phyloP scores from a whole-genome alignment of 2,329 filamentous ascomycete species.

The Tolypocladium sp. region DNA sequence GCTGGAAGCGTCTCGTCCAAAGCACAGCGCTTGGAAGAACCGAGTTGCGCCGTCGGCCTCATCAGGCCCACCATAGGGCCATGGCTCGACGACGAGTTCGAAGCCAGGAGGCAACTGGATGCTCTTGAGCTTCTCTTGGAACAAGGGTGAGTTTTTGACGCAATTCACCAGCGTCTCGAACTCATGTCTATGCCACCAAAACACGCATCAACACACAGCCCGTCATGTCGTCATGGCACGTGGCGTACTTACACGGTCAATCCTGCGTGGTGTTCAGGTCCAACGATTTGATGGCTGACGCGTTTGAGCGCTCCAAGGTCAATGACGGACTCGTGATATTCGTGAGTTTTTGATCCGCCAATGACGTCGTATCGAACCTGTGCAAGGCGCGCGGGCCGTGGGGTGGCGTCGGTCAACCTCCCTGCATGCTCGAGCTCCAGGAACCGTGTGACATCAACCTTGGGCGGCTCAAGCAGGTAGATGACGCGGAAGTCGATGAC shows the following conservation, averaged over 20 bases:
- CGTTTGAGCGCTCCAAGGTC: slow-evolving; percentile 17
- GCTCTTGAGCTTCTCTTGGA: slow-evolving; percentile 19
- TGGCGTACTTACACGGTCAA: slow-evolving; percentile 16
- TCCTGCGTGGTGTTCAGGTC: slow-evolving; percentile 17
- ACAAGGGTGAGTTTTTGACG: slow-evolving; percentile 17
- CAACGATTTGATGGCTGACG: slow-evolving; percentile 15
- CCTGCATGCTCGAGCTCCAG: slow-evolving; percentile 33
- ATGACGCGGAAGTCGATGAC: slow-evolving; percentile 38
- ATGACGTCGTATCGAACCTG: slow-evolving; percentile 30
- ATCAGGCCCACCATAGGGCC: slow-evolving; percentile 22
- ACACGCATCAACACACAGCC: not conserved
- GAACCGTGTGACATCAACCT: slow-evolving; percentile 33
- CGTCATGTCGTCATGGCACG: too few relatives aligned
- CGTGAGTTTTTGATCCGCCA: slow-evolving; percentile 10
- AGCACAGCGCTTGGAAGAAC: slow-evolving; percentile 23
- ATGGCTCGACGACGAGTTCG: slow-evolving; percentile 22
- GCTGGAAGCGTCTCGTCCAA: slow-evolving; percentile 17
- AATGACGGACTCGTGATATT: slow-evolving; percentile 26
- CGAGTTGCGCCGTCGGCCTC: slow-evolving; percentile 17
- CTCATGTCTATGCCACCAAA: slow-evolving; percentile 13
- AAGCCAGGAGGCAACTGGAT: slow-evolving; percentile 16
- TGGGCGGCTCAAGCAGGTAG: slow-evolving; percentile 40
- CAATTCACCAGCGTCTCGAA: slow-evolving; percentile 24
- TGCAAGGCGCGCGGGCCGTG: slow-evolving; percentile 26
- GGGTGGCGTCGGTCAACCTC: slow-evolving; percentile 14